A percentile compares a stretch with the other conserved stretches of the same genome.
These are phyloP conservation scores for Phytophthora pisi DNA, from an alignment of 352 stramenopile genomes.

Conservation along the genomic window DNA sequence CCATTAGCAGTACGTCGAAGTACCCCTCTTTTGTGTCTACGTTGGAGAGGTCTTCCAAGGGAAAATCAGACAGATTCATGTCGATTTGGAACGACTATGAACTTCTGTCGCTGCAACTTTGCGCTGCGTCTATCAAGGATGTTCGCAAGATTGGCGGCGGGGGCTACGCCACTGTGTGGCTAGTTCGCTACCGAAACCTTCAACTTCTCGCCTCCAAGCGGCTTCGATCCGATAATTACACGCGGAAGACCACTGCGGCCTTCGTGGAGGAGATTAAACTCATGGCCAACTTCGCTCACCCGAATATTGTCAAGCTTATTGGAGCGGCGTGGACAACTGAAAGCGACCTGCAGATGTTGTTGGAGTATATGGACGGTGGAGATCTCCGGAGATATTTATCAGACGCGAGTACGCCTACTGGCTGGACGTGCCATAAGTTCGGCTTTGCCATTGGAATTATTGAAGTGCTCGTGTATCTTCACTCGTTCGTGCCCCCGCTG, in stretches of 20 bases:
- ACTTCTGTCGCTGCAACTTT: constrained; percentile 27
- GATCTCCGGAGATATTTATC: constrained; percentile 38
- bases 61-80: constrained; percentile 1
- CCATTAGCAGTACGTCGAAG: not conserved
- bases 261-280: constrained; percentile 53
- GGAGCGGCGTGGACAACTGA: constrained; percentile 46
- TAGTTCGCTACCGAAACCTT: constrained; percentile 25
- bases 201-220: constrained; percentile 35
- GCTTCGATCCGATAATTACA: constrained; percentile 17
- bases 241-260: constrained; percentile 27
- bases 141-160: constrained; percentile 24
- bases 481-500: constrained; percentile 39
- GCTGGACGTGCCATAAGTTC: constrained; percentile 32
- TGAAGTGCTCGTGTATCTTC: constrained; percentile 47
- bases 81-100: constrained; percentile 35
- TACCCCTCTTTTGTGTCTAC: not conserved
- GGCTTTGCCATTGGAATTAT: constrained; percentile 40
- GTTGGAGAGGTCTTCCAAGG: not conserved
- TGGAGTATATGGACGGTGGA: constrained; percentile 46
- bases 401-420: not conserved
- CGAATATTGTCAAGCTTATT: constrained; percentile 43
- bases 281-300: constrained; percentile 45
- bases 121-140: constrained; percentile 28
- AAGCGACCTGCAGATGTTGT: constrained; percentile 42
- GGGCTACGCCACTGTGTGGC: constrained; percentile 28